Conservation (phyloP, 441 rosid species). For the Mallotus japonicus region DNA sequence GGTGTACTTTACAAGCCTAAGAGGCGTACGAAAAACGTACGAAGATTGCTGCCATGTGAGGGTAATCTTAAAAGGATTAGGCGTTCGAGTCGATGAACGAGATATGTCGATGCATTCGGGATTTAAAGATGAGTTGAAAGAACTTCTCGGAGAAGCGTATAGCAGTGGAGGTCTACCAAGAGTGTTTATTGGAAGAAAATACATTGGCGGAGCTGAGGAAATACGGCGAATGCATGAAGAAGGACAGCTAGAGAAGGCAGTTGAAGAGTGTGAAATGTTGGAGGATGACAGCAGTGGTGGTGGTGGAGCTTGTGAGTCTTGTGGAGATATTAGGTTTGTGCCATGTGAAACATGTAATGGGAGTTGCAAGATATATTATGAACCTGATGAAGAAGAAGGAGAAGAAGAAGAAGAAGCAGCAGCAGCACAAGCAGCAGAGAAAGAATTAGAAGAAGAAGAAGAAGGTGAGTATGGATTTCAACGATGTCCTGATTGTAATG, state of each 20-base stretch:
- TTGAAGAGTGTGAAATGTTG: slow-evolving; percentile 53
- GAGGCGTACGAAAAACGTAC: slow-evolving; percentile 80
- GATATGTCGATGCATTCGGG: slow-evolving; percentile 84
- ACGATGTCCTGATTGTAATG: slow-evolving; percentile 88
- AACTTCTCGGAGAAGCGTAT: slow-evolving; percentile 47
- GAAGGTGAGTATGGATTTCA: slow-evolving; percentile 64
- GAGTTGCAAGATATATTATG: slow-evolving; percentile 76
- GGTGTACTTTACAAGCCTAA: slow-evolving; percentile 72
- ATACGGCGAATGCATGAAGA: slow-evolving; percentile 71
- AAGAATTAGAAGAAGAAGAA: neutral
- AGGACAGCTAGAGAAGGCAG: slow-evolving; percentile 61
- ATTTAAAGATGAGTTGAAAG: slow-evolving; percentile 66
- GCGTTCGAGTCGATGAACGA: slow-evolving; percentile 62
- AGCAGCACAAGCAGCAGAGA: slow-evolving; percentile 3
- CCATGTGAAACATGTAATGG: slow-evolving; percentile 92
- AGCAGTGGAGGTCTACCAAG: slow-evolving; percentile 54
- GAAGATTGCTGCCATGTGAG: slow-evolving; percentile 66
- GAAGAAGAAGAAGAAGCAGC: slow-evolving; percentile 16
- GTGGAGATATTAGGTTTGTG: slow-evolving; percentile 82
- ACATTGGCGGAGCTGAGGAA: slow-evolving; percentile 87
- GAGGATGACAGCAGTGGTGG: slow-evolving; percentile 33
- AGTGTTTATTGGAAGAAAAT: slow-evolving; percentile 67
- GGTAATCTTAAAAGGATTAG: slow-evolving; percentile 54
- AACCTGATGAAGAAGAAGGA: slow-evolving; percentile 34
- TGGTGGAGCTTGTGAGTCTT: slow-evolving; percentile 52